Percentiles rank a stretch among this genome's conserved stretches.
These are phyloP conservation scores for Sporisorium reilianum DNA, from an alignment of 1,284 basidiomycete genomes.

Conservation along the genomic window DNA sequence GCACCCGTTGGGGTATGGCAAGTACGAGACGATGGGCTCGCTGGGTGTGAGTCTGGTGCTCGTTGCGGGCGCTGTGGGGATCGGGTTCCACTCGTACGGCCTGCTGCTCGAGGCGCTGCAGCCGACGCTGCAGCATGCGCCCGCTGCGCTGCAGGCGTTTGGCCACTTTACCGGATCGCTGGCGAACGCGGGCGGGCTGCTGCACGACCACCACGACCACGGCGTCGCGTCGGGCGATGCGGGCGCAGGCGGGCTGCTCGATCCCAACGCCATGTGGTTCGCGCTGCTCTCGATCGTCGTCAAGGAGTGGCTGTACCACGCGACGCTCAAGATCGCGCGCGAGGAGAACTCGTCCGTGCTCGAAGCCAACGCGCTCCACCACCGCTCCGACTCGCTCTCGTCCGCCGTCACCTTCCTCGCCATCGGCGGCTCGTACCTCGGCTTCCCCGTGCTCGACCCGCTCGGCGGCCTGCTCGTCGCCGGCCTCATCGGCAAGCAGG, in stretches of 20 bases:
- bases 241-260: slow-evolving; percentile 74
- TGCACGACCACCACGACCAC: slow-evolving; percentile 75
- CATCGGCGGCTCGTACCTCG: slow-evolving; percentile 80
- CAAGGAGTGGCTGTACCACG: slow-evolving; percentile 89
- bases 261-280: slow-evolving; percentile 97
- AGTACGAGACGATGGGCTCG: slow-evolving; percentile 93
- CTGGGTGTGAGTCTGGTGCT: slow-evolving; percentile 84
- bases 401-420: slow-evolving; percentile 63
- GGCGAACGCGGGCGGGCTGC: slow-evolving; percentile 71
- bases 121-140: slow-evolving; percentile 70
- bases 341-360: slow-evolving; percentile 90
- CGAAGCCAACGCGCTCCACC: slow-evolving; percentile 75
- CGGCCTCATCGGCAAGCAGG: slow-evolving; percentile 87
- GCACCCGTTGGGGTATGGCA: slow-evolving; percentile 87
- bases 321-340: slow-evolving; percentile 79
- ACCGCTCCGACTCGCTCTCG: slow-evolving; percentile 81
- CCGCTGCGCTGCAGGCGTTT: slow-evolving; percentile 75
- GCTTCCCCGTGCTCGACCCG: slow-evolving; percentile 88
- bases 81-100: slow-evolving; percentile 89
- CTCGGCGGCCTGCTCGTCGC: slow-evolving; percentile 92
- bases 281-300: slow-evolving; percentile 82
- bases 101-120: slow-evolving; percentile 79
- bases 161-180: slow-evolving; percentile 74
- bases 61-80: slow-evolving; percentile 85
- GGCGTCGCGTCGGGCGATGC: slow-evolving; percentile 26